A percentile compares a stretch with the other conserved stretches of the same genome.
Evolutionary conservation across 2,329 filamentous ascomycete genomes (phyloP).

Genomic region (Ceratocystis diversiconidia): DNA sequence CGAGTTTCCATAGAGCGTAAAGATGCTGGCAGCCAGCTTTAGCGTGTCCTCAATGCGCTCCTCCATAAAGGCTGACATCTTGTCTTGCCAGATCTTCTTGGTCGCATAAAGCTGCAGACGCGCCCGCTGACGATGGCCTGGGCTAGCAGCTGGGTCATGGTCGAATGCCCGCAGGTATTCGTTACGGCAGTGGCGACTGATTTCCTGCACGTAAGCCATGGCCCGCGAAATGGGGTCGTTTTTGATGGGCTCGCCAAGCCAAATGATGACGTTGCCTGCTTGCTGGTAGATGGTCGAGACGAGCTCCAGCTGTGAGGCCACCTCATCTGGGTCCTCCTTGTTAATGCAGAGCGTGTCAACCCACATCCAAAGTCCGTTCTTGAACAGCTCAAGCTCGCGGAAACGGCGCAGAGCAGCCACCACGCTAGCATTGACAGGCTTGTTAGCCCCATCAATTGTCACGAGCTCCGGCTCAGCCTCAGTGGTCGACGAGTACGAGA

Average conservation of each 20-base stretch:
- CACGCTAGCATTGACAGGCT: slow-evolving; percentile 9
- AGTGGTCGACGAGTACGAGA: slow-evolving; percentile 6
- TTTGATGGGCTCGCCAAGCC: slow-evolving; percentile 19
- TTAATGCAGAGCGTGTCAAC: slow-evolving; percentile 21
- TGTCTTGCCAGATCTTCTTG: slow-evolving; percentile 13
- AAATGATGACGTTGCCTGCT: slow-evolving; percentile 18
- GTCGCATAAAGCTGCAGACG: slow-evolving; percentile 14
- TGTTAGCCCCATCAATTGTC: slow-evolving; percentile 5
- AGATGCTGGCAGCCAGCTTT: slow-evolving; percentile 15
- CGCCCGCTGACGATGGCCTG: slow-evolving; percentile 13
- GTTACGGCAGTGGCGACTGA: slow-evolving; percentile 11
- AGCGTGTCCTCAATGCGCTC: slow-evolving; percentile 13
- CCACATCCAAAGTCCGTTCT: slow-evolving; percentile 21
- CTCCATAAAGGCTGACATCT: slow-evolving; percentile 10
- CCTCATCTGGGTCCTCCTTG: slow-evolving; percentile 17
- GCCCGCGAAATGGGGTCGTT: slow-evolving; percentile 13
- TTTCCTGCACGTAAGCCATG: slow-evolving; percentile 15
- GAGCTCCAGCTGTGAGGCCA: slow-evolving; percentile 14
- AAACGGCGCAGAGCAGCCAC: slow-evolving; percentile 14
- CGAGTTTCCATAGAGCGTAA: slow-evolving; percentile 16
- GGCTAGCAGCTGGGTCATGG: slow-evolving; percentile 12
- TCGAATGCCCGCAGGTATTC: slow-evolving; percentile 16
- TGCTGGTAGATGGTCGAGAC: slow-evolving; percentile 19
- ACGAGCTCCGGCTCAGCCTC: slow-evolving; percentile 8
- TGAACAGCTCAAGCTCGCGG: slow-evolving; percentile 15